Evolutionary conservation across 2,329 filamentous ascomycete genomes (phyloP), one percentile per base, ranked within the genome.

Genomic region (Arthrobotrys musiformis): DNA sequence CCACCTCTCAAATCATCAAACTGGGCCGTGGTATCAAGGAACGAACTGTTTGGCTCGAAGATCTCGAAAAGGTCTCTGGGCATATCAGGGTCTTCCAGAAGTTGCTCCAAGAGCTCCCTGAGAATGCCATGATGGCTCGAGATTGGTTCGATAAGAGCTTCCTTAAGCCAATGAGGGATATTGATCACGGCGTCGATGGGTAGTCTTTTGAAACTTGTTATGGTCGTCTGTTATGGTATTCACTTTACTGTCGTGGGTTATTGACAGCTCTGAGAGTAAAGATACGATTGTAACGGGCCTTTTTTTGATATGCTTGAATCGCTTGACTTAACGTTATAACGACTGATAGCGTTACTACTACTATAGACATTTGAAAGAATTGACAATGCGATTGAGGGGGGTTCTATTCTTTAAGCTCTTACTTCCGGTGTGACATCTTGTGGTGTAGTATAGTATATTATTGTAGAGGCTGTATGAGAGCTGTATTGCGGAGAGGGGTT

Each of bases 111-210:
- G 63, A 76, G 15, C 24, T 76, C 17, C 72, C 64, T 3, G 72
- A 62, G 8, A 64, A 76, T 40, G 17, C 72, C 2, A 76, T 76
- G 72, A 63, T 76, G 63, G 42, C 30, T 2, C 69, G 56, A 48
- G 69, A 70, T 30, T 58, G 64, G 48, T 76, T 76, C n/a, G 33
- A 40, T n/a, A 58, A 66, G 1, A 48, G 60, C 7, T 76, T 76
- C 28, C 48, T 58, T 24, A 40, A 40, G 17, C 33, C 40, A 9
- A 28, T 11, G 22, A 35, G 61, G 26, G 52, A 56, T 11, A 19
- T 17, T 61, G 64, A 68, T 17, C 13, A 52, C 17, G 46, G 40
- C 24, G 13, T n/a, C 2, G 52, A 19, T 4, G 40, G n/a, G 8
- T 4, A 42, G 2, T 3, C 11, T 8, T 17, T 19, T 19, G 17